Evolutionary conservation across 441 rosid species (phyloP).

Genomic region (Gossypium davidsonii): DNA sequence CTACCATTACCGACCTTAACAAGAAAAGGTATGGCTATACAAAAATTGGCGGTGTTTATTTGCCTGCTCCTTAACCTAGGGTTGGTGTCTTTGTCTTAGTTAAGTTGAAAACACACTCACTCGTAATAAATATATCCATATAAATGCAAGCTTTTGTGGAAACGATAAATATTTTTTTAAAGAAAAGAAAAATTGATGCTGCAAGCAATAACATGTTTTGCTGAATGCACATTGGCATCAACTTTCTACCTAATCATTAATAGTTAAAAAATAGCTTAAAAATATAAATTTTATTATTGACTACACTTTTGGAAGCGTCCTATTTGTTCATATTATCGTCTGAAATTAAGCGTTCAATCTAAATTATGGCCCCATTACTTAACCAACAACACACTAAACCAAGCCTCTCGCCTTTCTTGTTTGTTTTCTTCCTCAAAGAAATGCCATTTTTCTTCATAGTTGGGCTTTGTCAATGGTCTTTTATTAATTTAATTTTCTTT

Average conservation of each 20-base stretch:
- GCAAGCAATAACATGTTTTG: slow-evolving; percentile 2
- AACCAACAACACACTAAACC: not conserved
- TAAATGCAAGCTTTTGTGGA: not conserved
- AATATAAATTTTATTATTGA: not conserved
- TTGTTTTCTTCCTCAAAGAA: not conserved
- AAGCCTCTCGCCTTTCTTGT: not conserved
- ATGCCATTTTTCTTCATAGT: not conserved
- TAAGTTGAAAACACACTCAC: slow-evolving; percentile 9
- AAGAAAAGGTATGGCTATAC: slow-evolving; percentile 15
- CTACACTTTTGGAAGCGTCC: slow-evolving; percentile 8
- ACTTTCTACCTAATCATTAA: not conserved
- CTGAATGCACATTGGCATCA: not conserved
- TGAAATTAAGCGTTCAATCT: not conserved
- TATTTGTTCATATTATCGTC: slow-evolving; percentile 1
- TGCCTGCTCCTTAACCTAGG: slow-evolving; percentile 3
- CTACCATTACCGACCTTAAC: slow-evolving; percentile 26
- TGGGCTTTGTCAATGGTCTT: too few relatives aligned
- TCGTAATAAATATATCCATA: not conserved
- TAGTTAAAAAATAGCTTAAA: not conserved
- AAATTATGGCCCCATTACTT: not conserved
- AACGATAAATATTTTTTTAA: not conserved
- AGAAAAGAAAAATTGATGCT: not conserved
- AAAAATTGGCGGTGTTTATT: slow-evolving; percentile 15
- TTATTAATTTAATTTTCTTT: too few relatives aligned
- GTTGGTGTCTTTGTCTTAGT: slow-evolving; percentile 10